These are phyloP conservation scores for Kwoniella botswanensis DNA, from an alignment of 768 basidiomycete genomes.

Conservation along the genomic window DNA sequence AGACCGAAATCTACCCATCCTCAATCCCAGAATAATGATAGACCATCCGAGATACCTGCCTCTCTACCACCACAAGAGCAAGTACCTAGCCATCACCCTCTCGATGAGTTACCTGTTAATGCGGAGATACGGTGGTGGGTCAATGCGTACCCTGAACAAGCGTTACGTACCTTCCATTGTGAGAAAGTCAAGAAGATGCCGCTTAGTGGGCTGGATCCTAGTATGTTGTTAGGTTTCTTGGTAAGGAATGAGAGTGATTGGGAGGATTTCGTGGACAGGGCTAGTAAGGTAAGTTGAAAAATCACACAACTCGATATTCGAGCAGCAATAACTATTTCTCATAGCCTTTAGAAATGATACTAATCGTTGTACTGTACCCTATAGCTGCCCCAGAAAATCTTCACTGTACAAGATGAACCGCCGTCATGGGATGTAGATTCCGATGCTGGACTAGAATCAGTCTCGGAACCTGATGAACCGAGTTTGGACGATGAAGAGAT, in stretches of 20 bases:
- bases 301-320: no score
- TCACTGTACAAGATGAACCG: constrained; percentile 84
- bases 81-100: constrained; percentile 1
- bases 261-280: constrained; percentile 74
- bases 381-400: constrained; percentile 70
- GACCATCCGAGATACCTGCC: constrained; percentile 39
- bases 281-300: constrained; percentile 73
- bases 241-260: constrained; percentile 83
- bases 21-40: not conserved
- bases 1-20: constrained; percentile 1
- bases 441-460: constrained; percentile 74
- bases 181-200: constrained; percentile 97
- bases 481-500: constrained; percentile 22
- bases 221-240: constrained; percentile 94
- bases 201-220: constrained; percentile 85
- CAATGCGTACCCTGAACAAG: constrained; percentile 71
- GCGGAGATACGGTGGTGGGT: constrained; percentile 63
- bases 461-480: constrained; percentile 65
- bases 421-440: constrained; percentile 75
- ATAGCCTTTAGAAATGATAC: no score
- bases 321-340: no score
- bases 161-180: constrained; percentile 90
- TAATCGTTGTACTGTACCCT: constrained; percentile 11
- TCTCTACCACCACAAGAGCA: not conserved
- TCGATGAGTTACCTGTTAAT: constrained; percentile 38